A percentile compares a stretch with the other conserved stretches of the same genome.
phyloP scores from a whole-genome alignment of 139 green algal species.

The Edaphochlamys debaryana region DNA sequence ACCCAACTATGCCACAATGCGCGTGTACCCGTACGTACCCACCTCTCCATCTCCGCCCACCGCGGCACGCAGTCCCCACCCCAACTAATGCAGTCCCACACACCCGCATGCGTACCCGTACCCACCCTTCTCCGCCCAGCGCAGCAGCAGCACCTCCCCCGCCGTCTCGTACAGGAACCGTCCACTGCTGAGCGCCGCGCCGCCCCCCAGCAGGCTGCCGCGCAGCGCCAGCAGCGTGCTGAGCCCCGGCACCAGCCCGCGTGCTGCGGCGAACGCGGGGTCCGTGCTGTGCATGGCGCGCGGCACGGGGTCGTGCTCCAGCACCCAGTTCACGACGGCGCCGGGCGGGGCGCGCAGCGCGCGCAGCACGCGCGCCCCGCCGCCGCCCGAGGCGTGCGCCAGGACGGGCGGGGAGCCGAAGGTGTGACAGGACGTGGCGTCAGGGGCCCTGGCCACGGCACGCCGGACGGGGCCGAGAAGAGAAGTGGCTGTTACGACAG shows the following conservation, averaged over 20 bases:
- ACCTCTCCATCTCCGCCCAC: too few relatives aligned
- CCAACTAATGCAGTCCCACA: background rate
- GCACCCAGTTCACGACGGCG: constrained; percentile 65
- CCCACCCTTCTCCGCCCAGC: constrained; percentile 6
- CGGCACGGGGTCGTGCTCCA: constrained; percentile 74
- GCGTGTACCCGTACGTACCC: too few relatives aligned
- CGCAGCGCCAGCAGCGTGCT: constrained; percentile 55
- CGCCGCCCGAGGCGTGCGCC: constrained; percentile 53
- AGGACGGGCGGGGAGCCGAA: constrained; percentile 78
- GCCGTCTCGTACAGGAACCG: constrained; percentile 69
- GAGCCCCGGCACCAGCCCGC: constrained; percentile 24
- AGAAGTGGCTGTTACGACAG: too few relatives aligned
- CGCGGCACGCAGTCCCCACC: background rate
- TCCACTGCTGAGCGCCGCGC: constrained; percentile 49
- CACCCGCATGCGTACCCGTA: background rate
- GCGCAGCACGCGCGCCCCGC: constrained; percentile 48
- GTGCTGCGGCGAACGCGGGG: constrained; percentile 59
- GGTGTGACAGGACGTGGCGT: constrained; percentile 45
- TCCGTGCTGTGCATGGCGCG: constrained; percentile 72
- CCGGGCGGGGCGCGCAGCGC: constrained; percentile 17
- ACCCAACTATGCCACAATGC: too few relatives aligned
- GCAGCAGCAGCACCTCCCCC: constrained; percentile 45
- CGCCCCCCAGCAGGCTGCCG: constrained; percentile 49
- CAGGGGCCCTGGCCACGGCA: background rate
- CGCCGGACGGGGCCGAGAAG: constrained; percentile 27